phyloP scores from a whole-genome alignment of 1,284 basidiomycete genomes.

The Rhizopogon hawkerae region DNA sequence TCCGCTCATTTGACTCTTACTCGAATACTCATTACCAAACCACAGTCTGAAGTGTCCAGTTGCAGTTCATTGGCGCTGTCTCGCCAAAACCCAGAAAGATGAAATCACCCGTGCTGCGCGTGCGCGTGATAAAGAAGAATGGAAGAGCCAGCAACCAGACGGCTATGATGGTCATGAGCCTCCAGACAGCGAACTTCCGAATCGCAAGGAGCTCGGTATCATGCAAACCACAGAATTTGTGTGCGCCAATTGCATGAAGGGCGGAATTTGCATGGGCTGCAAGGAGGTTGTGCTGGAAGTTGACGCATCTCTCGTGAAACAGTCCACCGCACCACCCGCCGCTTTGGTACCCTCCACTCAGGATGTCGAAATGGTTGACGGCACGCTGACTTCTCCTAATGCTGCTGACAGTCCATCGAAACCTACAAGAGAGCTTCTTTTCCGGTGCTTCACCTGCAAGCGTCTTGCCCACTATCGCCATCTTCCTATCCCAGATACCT shows the following conservation, averaged over 20 bases:
- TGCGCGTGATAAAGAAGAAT: constrained; percentile 39
- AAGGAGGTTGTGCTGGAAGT: constrained; percentile 46
- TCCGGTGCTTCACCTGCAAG: constrained; percentile 75
- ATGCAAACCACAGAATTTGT: constrained; percentile 70
- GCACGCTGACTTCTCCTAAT: constrained; percentile 12
- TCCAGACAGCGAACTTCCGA: constrained; percentile 18
- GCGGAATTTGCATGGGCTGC: constrained; percentile 73
- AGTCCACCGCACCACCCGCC: constrained; percentile 10
- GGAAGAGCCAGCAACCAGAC: constrained; percentile 25
- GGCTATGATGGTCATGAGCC: constrained; percentile 5
- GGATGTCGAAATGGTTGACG: constrained; percentile 30
- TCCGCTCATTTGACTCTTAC: constrained; percentile 1
- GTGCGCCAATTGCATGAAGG: constrained; percentile 69
- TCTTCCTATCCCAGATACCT: constrained; percentile 42
- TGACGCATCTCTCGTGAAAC: constrained; percentile 27
- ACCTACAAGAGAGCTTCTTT: constrained; percentile 45
- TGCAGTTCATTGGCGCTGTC: constrained; percentile 73
- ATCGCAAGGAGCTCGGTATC: constrained; percentile 34
- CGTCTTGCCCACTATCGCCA: constrained; percentile 76
- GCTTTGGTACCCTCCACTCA: constrained; percentile 13
- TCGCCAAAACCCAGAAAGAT: constrained; percentile 55
- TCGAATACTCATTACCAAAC: constrained; percentile 4
- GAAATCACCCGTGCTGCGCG: constrained; percentile 64
- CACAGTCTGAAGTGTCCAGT: constrained; percentile 68
- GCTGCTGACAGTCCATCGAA: constrained; percentile 11